Percentiles rank a stretch among this genome's conserved stretches.
phyloP scores from a whole-genome alignment of 371 early-diverging fungal genomes.

The Blakeslea trispora region DNA sequence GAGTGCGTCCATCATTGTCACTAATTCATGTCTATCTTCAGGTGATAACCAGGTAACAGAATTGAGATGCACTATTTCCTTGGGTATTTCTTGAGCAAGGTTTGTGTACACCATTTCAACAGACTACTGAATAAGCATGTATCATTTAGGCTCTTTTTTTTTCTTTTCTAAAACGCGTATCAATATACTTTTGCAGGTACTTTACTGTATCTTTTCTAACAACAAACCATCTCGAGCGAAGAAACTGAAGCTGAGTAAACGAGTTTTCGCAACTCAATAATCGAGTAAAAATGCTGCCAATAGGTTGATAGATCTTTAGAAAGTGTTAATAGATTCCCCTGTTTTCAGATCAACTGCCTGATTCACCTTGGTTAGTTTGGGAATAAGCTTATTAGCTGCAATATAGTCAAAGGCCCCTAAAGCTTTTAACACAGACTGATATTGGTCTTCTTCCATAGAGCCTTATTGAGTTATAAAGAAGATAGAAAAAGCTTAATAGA shows the following conservation, averaged over 20 bases:
- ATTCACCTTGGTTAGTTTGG: constrained; percentile 44
- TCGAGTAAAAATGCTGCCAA: constrained; percentile 33
- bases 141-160: neutral
- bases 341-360: too few species aligned
- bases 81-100: constrained; percentile 34
- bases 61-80: constrained; percentile 29
- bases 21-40: constrained; percentile 16
- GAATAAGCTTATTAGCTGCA: constrained; percentile 51
- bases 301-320: constrained; percentile 31
- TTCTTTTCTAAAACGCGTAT: neutral
- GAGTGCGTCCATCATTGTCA: constrained; percentile 28
- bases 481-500: too few species aligned
- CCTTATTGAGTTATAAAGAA: too few species aligned
- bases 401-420: constrained; percentile 62
- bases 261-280: constrained; percentile 35
- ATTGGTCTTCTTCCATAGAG: constrained; percentile 29
- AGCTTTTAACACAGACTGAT: constrained; percentile 44
- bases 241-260: constrained; percentile 42
- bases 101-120: constrained; percentile 37
- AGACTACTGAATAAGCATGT: constrained; percentile 15
- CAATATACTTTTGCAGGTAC: neutral
- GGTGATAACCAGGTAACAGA: constrained; percentile 1
- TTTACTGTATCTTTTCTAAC: constrained; percentile 51
- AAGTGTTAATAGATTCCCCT: neutral
- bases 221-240: constrained; percentile 49